Conservation (phyloP, 2,329 filamentous ascomycete species). For the Lecanosticta acicola region DNA sequence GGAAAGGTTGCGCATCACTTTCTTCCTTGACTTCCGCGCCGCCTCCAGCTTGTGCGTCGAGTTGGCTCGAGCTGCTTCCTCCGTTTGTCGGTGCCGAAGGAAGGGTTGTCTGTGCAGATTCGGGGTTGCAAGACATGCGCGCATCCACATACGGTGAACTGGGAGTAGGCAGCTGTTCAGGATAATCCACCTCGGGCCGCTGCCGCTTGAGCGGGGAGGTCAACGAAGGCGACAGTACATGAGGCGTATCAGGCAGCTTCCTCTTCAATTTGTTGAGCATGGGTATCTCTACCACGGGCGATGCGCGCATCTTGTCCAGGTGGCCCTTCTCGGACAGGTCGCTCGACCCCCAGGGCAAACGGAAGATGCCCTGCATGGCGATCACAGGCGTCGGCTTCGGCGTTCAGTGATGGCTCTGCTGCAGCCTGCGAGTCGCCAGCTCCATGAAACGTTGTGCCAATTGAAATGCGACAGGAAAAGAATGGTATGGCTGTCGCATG, state of each 20-base stretch:
- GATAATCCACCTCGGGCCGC: slow-evolving; percentile 30
- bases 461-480: slow-evolving; percentile 21
- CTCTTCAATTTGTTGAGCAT: slow-evolving; percentile 53
- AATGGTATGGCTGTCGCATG: slow-evolving; percentile 17
- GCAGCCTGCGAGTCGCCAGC: slow-evolving; percentile 16
- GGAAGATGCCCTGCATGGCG: slow-evolving; percentile 49
- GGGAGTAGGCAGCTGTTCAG: slow-evolving; percentile 10
- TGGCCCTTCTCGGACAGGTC: slow-evolving; percentile 33
- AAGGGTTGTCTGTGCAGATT: not conserved
- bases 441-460: slow-evolving; percentile 24
- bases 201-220: slow-evolving; percentile 20
- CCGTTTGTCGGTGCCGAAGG: not conserved
- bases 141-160: slow-evolving; percentile 10
- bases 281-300: slow-evolving; percentile 44
- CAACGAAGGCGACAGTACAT: slow-evolving; percentile 24
- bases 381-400: slow-evolving; percentile 8
- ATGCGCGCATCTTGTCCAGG: slow-evolving; percentile 36
- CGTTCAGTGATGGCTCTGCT: slow-evolving; percentile 14
- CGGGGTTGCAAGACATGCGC: slow-evolving; percentile 5
- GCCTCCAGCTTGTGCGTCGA: slow-evolving; percentile 4
- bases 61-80: slow-evolving; percentile 1
- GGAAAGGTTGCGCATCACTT: not conserved
- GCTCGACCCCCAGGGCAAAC: slow-evolving; percentile 44
- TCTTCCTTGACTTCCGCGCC: not conserved
- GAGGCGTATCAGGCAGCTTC: slow-evolving; percentile 50